These are phyloP conservation scores for Petunia hybrid DNA, from an alignment of 305 asterid genomes.

Conservation along the genomic window DNA sequence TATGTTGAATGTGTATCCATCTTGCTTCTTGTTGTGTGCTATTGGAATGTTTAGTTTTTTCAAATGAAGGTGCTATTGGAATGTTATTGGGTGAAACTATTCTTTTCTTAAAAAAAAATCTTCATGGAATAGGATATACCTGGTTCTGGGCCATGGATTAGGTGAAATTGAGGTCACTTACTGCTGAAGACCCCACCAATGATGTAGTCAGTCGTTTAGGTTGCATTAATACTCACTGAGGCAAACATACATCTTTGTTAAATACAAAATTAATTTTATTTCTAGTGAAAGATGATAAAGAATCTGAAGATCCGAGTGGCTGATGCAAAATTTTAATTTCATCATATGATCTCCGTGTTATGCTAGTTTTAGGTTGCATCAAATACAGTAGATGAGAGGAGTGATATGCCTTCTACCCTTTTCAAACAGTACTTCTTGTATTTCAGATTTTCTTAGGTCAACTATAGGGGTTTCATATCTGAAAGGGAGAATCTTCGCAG, in stretches of 20 bases:
- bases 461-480: neutral
- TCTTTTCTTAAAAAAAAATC: neutral
- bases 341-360: neutral
- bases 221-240: constrained; percentile 2
- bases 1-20: neutral
- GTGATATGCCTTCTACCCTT: neutral
- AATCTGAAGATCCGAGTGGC: constrained; percentile 19
- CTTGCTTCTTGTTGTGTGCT: neutral
- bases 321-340: neutral
- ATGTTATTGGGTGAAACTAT: neutral
- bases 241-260: neutral
- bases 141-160: too few species aligned
- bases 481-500: neutral
- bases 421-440: neutral
- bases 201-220: neutral
- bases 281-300: constrained; percentile 15
- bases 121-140: neutral
- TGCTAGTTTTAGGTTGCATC: constrained; percentile 16
- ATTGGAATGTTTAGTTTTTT: neutral
- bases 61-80: neutral
- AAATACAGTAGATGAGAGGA: constrained; percentile 15
- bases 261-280: neutral
- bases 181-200: neutral
- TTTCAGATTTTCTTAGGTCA: neutral
- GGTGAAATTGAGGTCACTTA: neutral